Base-by-base conservation (phyloP, 2,329 filamentous ascomycete species). In the Alternaria arborescens region DNA sequence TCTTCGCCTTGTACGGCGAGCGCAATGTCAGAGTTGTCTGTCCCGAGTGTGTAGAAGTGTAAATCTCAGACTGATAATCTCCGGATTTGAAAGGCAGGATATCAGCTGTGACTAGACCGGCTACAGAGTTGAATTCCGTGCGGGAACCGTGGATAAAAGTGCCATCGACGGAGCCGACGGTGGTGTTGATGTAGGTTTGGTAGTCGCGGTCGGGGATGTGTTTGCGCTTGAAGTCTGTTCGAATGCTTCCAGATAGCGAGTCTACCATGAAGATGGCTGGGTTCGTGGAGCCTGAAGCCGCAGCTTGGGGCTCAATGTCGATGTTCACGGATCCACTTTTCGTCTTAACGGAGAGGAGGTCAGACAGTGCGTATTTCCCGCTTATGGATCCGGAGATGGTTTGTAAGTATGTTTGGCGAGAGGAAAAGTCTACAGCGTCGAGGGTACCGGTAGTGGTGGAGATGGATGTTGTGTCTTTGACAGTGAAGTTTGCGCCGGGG, bases 121-220 rank as follows among this genome's bases (percentile, higher is more conserved):
- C 80, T 7, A 70, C 60, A 0, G 79, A 77, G 20, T 65, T 62
- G 8, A 82, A 68, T 10, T 70, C 64, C 5, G 80, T 81, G 3
- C 64, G 64, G 2, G 75, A 73, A 18, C 81, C 80, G 50, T 81
- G 80, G 53, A 83, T 77, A 53, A 79, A 80, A 1, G 64, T 73
- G 0, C 80, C 80, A 10, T 71, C 68, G 4, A 83, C 68, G 3
- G 77, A 76, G 12, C 78, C 78, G 6, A 78, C 79, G 1, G 66
- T 72, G 0, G 75, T 78, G 46, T 78, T 73, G 59, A 82, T 67
- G 18, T 70, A 72, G 16, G 77, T 78, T 20, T 76, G 71, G 60
- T 82, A 83, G 54, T 82, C 77, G 36, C 82, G 78, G 10, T 77
- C 70, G 1, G 81, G 80, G 6, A 80, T 77, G 4, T 62, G 62